Evolutionary conservation across 768 basidiomycete genomes (phyloP).

Genomic region (Mycena filopes): DNA sequence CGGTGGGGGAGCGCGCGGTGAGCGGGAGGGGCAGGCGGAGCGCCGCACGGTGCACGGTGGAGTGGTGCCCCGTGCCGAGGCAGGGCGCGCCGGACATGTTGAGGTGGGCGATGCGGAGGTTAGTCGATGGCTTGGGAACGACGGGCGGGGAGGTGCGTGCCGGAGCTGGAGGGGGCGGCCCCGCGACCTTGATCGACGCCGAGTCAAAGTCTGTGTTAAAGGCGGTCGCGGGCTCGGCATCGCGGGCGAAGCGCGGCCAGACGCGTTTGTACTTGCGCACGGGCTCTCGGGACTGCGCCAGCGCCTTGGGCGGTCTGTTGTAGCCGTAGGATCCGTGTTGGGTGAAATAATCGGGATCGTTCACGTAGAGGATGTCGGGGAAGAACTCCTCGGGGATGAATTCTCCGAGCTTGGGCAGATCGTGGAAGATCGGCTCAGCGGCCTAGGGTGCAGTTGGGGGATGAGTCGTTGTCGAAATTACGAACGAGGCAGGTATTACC

Average conservation of each 20-base stretch:
- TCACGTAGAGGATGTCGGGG: slow-evolving; percentile 33
- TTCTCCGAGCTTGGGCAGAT: slow-evolving; percentile 29
- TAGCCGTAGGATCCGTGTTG: not conserved
- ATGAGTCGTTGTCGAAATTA: no score
- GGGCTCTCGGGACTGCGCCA: slow-evolving; percentile 8
- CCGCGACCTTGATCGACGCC: slow-evolving; percentile 20
- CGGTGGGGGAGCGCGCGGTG: slow-evolving; percentile 36
- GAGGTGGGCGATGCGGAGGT: slow-evolving; percentile 43
- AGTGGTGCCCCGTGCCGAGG: slow-evolving; percentile 53
- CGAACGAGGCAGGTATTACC: not conserved
- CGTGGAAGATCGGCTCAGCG: slow-evolving; percentile 3
- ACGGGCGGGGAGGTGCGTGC: not conserved
- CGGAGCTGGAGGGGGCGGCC: not conserved
- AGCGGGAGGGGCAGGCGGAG: slow-evolving; percentile 51
- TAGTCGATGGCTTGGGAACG: slow-evolving; percentile 6
- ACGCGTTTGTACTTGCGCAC: slow-evolving; percentile 30
- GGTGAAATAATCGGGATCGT: slow-evolving; percentile 23
- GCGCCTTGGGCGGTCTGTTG: not conserved
- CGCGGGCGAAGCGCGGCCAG: slow-evolving; percentile 27
- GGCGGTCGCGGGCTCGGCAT: slow-evolving; percentile 14
- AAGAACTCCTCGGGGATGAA: slow-evolving; percentile 29
- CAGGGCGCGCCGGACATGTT: slow-evolving; percentile 40
- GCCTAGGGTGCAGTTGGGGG: not conserved
- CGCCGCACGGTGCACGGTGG: slow-evolving; percentile 48
- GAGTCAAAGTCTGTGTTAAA: slow-evolving; percentile 14